Percentiles rank a stretch among this genome's conserved stretches.
These are phyloP conservation scores for Veloboletus limbatus DNA, from an alignment of 1,284 basidiomycete species.

Conservation along the genomic window DNA sequence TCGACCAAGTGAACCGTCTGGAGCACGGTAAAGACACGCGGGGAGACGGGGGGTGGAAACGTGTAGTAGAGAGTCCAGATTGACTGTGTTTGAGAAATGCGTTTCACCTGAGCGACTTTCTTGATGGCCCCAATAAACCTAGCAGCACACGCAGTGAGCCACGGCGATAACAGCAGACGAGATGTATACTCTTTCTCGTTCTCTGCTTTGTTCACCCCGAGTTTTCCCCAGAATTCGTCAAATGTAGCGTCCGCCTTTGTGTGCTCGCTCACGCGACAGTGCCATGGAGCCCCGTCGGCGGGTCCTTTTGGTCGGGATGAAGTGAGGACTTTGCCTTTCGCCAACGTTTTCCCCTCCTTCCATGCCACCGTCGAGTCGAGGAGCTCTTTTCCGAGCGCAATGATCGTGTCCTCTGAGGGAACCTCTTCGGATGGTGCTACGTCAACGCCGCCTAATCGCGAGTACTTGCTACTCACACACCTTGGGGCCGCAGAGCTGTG, in stretches of 20 bases:
- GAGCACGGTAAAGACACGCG: constrained; percentile 72
- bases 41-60: constrained; percentile 65
- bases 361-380: constrained; percentile 54
- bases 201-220: constrained; percentile 61
- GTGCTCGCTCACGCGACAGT: constrained; percentile 66
- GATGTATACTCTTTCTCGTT: constrained; percentile 60
- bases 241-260: constrained; percentile 61
- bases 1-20: constrained; percentile 56
- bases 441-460: neutral
- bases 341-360: constrained; percentile 64
- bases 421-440: constrained; percentile 42
- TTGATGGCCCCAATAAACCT: constrained; percentile 67
- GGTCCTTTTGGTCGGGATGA: constrained; percentile 48
- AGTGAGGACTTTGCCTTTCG: constrained; percentile 54
- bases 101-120: constrained; percentile 60
- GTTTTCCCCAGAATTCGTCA: constrained; percentile 66
- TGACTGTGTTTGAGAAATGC: constrained; percentile 56
- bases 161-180: neutral
- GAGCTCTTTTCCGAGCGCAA: constrained; percentile 52
- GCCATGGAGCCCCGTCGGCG: constrained; percentile 60
- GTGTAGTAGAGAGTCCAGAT: constrained; percentile 75
- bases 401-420: constrained; percentile 55
- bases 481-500: constrained; percentile 41
- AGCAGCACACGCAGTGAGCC: constrained; percentile 5
- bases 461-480: constrained; percentile 31